Evolutionary conservation across 331 rosid species (phyloP).

Genomic region (Prunus yedoensis): DNA sequence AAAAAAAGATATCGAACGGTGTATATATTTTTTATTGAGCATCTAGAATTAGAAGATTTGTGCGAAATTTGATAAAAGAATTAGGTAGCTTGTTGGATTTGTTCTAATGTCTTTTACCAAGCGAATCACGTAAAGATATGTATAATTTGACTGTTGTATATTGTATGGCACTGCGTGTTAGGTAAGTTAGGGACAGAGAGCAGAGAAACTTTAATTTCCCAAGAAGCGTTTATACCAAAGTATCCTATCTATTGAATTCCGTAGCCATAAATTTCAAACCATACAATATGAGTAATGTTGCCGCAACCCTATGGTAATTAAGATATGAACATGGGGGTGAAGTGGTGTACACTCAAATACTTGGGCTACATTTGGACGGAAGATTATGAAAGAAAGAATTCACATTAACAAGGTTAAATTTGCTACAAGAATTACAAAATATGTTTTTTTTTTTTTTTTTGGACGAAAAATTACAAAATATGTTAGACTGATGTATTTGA

Average conservation of each 20-base stretch:
- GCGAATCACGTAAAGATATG: conserved; percentile 9
- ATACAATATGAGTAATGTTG: not conserved
- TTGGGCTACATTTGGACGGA: no score
- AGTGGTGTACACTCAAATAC: no score
- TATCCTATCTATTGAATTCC: not conserved
- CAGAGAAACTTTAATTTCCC: not conserved
- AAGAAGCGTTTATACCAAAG: not conserved
- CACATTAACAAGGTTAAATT: no score
- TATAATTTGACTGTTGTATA: not conserved
- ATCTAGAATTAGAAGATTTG: not conserved
- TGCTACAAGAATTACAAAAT: no score
- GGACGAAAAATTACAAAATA: no score
- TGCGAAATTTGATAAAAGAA: not conserved
- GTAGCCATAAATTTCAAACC: not conserved
- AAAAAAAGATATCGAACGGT: no score
- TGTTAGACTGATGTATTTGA: no score
- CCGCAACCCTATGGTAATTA: not conserved
- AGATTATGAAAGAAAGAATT: no score
- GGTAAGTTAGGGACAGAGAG: conserved; percentile 13
- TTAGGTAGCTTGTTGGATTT: conserved; percentile 17
- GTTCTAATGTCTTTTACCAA: conserved; percentile 5
- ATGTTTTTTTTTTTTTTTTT: no score
- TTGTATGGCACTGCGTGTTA: not conserved
- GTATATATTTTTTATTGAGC: no score
- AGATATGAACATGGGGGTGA: no score